phyloP scores from a whole-genome alignment of 805 yeast species.

The Brettanomyces naardenensis region DNA sequence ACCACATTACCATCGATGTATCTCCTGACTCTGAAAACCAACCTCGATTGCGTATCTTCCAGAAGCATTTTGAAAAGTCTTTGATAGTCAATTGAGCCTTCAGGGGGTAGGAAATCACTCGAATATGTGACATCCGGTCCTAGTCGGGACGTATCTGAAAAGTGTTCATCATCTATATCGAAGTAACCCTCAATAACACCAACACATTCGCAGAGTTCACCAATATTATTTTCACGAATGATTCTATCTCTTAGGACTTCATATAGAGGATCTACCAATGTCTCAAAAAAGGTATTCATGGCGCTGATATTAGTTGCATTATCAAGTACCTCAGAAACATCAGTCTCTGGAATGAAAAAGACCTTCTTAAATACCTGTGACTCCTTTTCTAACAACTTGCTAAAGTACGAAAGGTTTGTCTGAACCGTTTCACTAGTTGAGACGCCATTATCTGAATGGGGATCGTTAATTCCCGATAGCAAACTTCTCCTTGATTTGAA shows the following conservation, averaged over 20 bases:
- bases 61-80: slow-evolving; percentile 61
- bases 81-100: slow-evolving; percentile 37
- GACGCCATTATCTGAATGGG: slow-evolving; percentile 18
- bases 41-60: slow-evolving; percentile 70
- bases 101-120: neutral
- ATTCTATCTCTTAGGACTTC: slow-evolving; percentile 60
- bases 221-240: slow-evolving; percentile 62
- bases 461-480: slow-evolving; percentile 29
- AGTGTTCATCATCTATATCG: slow-evolving; percentile 43
- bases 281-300: slow-evolving; percentile 53
- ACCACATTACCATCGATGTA: slow-evolving; percentile 64
- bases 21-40: slow-evolving; percentile 71
- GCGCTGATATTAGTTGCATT: slow-evolving; percentile 24
- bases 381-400: slow-evolving; percentile 56
- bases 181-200: slow-evolving; percentile 60
- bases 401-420: slow-evolving; percentile 50
- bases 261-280: slow-evolving; percentile 69
- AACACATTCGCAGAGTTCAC: slow-evolving; percentile 66
- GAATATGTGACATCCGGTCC: slow-evolving; percentile 10
- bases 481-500: slow-evolving; percentile 48
- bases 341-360: slow-evolving; percentile 30
- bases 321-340: slow-evolving; percentile 10
- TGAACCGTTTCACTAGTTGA: slow-evolving; percentile 55
- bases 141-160: slow-evolving; percentile 8
- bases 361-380: slow-evolving; percentile 46